Evolutionary conservation across 1,139 yeast genomes (phyloP).

Genomic region (Debaryomyces sp.): DNA sequence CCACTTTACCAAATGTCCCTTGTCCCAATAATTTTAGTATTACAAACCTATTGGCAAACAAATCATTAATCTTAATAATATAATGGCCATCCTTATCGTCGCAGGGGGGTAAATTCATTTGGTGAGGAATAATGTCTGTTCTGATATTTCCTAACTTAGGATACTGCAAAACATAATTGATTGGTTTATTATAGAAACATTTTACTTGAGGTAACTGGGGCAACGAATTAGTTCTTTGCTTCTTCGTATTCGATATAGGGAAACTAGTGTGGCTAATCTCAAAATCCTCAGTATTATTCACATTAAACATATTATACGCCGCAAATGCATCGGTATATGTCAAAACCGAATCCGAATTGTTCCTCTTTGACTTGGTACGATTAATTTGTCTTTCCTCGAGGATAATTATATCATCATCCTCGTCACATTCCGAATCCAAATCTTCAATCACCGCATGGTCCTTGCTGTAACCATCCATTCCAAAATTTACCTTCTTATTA

Average conservation of each 20-base stretch:
- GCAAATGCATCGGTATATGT: constrained; percentile 44
- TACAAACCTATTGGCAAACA: constrained; percentile 68
- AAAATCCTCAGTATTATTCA: constrained; percentile 24
- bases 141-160: constrained; percentile 49
- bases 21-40: constrained; percentile 81
- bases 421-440: constrained; percentile 40
- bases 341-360: constrained; percentile 43
- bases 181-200: constrained; percentile 47
- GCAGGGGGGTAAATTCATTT: constrained; percentile 47
- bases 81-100: constrained; percentile 87
- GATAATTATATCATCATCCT: constrained; percentile 37
- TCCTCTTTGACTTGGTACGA: constrained; percentile 29
- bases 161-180: constrained; percentile 39
- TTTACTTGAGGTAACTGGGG: constrained; percentile 68
- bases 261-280: constrained; percentile 17
- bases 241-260: constrained; percentile 24
- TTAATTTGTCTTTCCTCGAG: constrained; percentile 35
- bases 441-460: constrained; percentile 18
- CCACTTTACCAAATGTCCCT: constrained; percentile 97
- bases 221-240: constrained; percentile 67
- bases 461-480: constrained; percentile 5
- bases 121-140: constrained; percentile 44
- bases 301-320: constrained; percentile 50
- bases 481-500: constrained; percentile 1
- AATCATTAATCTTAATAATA: constrained; percentile 60